Percentiles rank a stretch among this genome's conserved stretches.
Conservation (phyloP, 768 basidiomycete genomes). For the Suillus discolor region DNA sequence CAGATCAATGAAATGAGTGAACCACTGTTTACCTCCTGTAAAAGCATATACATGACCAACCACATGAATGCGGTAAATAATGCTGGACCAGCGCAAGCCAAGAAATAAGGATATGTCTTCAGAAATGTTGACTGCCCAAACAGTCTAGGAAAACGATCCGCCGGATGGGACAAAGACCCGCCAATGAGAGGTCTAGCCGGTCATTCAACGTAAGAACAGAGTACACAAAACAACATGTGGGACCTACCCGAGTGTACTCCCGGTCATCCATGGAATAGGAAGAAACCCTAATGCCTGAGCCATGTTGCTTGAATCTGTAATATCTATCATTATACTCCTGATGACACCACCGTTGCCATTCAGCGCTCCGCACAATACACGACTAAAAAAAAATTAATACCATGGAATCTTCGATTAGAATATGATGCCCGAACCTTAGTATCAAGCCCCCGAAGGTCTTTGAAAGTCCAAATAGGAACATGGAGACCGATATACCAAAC, state of each 20-base stretch:
- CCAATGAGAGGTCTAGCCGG: constrained; percentile 59
- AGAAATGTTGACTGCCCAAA: constrained; percentile 60
- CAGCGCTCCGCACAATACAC: constrained; percentile 41
- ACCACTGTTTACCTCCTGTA: constrained; percentile 46
- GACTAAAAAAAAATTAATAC: constrained; percentile 25
- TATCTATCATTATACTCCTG: constrained; percentile 43
- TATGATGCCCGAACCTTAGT: constrained; percentile 41
- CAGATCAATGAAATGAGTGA: not conserved
- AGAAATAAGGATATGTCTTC: constrained; percentile 66
- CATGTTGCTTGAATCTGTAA: constrained; percentile 25
- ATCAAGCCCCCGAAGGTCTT: constrained; percentile 52
- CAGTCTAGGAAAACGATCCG: constrained; percentile 57
- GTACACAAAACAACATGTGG: not conserved
- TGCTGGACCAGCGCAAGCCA: constrained; percentile 62
- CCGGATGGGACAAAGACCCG: constrained; percentile 61
- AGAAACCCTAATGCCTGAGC: constrained; percentile 53
- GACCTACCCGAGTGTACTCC: constrained; percentile 39
- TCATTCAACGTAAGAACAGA: constrained; percentile 2
- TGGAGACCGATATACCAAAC: constrained; percentile 47
- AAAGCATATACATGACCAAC: constrained; percentile 46
- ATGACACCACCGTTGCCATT: constrained; percentile 52
- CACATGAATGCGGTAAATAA: constrained; percentile 52
- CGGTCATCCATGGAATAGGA: constrained; percentile 48
- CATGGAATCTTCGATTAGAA: not conserved
- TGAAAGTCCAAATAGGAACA: constrained; percentile 58